Base-by-base conservation (phyloP, 2,329 filamentous ascomycete genomes). In the Epichloe glyceriae region DNA sequence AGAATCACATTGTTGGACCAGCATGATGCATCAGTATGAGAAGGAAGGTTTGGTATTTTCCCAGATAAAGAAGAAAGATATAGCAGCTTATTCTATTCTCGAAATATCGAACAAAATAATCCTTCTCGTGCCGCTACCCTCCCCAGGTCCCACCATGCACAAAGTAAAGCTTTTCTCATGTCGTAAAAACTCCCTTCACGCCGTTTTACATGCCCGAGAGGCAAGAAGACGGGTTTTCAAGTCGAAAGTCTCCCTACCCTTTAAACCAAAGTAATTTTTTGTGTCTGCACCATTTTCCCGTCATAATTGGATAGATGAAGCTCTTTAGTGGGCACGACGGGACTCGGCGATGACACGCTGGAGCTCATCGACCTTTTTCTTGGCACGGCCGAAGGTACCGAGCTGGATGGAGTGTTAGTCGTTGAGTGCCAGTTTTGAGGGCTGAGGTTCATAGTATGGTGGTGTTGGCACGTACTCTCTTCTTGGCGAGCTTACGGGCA, bases 361-460 rank as follows among this genome's bases (percentile, higher is more conserved):
- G 78, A 98, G 88, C 79, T 97, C 91, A 72, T 98, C 93, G 64
- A 98, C 93, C 91, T 98, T 98, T 73, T 82, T 85, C 91, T 98
- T 98, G 70, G 91, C 91, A 74, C 93, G 91, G 70, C 88, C 87
- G 75, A 97, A 97, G 65, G 93, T 97, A 72, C 93, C 93, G 79
- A 98, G 90, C 86, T 93, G 59, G 58, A 53, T 51, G 33, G 52
- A 3, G 5, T 37, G 26, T 35, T 33, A 52, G 59, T 66, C 55
- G 66, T 63, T 54, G 53, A 51, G 48, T 47, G 12, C 17, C 37
- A 35, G 50, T 54, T 48, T 38, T 38, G 37, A 19, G 41, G 42
- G 34, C 33, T 33, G 7, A 33, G 14, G 12, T 46, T 26, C 30
- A 30, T 11, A 30, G 10, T 4, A 30, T 30, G 30, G 10, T 30